Percentiles rank a stretch among this genome's conserved stretches.
phyloP scores from a whole-genome alignment of 2,329 filamentous ascomycete species.

The Chaetomiaceae sp. region DNA sequence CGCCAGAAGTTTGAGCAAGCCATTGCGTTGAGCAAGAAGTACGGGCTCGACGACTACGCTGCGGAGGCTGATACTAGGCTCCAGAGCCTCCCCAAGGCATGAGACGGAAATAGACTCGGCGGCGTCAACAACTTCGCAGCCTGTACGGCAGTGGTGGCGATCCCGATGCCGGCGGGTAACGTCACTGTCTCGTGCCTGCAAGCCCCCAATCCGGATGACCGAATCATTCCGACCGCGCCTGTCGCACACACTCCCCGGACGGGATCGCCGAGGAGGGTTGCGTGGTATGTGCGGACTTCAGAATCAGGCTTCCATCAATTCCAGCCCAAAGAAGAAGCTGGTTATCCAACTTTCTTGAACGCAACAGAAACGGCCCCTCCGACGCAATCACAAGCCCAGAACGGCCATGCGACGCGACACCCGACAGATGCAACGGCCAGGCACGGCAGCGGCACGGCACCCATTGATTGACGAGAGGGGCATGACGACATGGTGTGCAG shows the following conservation, averaged over 20 bases:
- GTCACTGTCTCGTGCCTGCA: background rate
- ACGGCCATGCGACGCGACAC: background rate
- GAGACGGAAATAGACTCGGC: background rate
- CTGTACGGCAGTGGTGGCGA: background rate
- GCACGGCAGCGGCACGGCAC: background rate
- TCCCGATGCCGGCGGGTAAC: background rate
- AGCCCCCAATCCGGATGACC: background rate
- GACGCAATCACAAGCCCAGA: background rate
- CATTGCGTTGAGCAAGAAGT: constrained; percentile 50
- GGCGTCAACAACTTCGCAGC: background rate
- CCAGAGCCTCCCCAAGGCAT: background rate
- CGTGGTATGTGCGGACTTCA: background rate
- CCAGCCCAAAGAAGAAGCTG: background rate
- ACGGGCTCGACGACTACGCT: constrained; percentile 48
- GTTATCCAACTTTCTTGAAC: too few species aligned
- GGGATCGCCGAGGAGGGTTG: background rate
- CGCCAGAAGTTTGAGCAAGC: constrained; percentile 63
- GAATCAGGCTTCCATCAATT: background rate
- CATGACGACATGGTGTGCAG: constrained; percentile 21
- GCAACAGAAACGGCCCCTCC: background rate
- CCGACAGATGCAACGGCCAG: constrained; percentile 2
- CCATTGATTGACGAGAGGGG: background rate
- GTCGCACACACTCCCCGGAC: background rate
- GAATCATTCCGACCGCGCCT: background rate
- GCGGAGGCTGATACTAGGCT: constrained; percentile 48